These are phyloP conservation scores for Pascua sp. DNA, from an alignment of 1,284 basidiomycete species.

Conservation along the genomic window DNA sequence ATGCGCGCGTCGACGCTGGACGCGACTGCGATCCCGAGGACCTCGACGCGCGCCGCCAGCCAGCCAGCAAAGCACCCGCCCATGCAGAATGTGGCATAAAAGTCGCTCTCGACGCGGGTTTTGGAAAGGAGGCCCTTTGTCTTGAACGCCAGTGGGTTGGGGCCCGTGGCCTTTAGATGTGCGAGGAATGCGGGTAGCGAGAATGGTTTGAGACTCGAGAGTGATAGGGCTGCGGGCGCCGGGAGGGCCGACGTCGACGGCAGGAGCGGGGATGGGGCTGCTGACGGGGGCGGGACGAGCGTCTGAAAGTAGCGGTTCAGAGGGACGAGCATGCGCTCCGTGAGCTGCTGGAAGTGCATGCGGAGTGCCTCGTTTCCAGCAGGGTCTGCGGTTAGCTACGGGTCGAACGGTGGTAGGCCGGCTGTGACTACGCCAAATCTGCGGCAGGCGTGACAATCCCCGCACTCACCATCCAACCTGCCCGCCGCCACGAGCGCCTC, in stretches of 20 bases:
- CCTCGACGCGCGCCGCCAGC: conserved; percentile 36
- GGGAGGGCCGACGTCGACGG: conserved; percentile 10
- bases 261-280: conserved; percentile 3
- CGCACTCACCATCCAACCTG: conserved; percentile 39
- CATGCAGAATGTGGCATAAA: conserved; percentile 49
- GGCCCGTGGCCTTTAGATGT: conserved; percentile 74
- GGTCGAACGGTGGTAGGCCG: too few species aligned
- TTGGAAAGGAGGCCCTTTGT: conserved; percentile 41
- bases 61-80: conserved; percentile 45
- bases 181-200: conserved; percentile 72
- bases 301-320: conserved; percentile 90
- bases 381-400: conserved; percentile 23
- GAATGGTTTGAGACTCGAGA: conserved; percentile 64
- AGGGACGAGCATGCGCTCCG: conserved; percentile 84
- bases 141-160: conserved; percentile 67
- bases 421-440: too few species aligned
- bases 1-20: not conserved
- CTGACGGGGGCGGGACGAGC: conserved; percentile 61
- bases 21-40: conserved; percentile 33
- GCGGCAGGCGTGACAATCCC: too few species aligned
- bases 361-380: conserved; percentile 64
- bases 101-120: conserved; percentile 46
- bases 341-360: conserved; percentile 80
- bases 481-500: conserved; percentile 42
- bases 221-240: conserved; percentile 7